Base-by-base conservation (phyloP, 1,139 yeast genomes). In the Yamadazyma friedrichii region DNA sequence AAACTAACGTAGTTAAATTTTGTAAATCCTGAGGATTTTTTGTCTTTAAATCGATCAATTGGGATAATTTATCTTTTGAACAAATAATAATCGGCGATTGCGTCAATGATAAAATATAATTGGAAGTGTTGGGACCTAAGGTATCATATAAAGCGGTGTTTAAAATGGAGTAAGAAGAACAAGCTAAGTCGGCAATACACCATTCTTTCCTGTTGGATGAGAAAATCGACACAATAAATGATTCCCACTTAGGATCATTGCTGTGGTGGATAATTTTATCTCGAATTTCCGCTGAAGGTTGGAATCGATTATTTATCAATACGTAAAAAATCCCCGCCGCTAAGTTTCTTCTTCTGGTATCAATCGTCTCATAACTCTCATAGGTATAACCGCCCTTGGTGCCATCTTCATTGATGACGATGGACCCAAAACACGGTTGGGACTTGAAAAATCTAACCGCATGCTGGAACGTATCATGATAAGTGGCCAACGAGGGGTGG, bases 311-410 rank as follows among this genome's bases (percentile, higher is more conserved):
- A 45, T 69, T 65, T 31, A 59, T 56, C 41, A 80, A 73, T n/a
- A 78, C 59, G 36, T 78, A 69, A 49, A 80, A 68, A 25, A 86
- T 53, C 10, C 94, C 95, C 2, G 87, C 65, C 4, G 89, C 94
- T 35, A 85, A 65, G 40, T 75, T 61, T 39, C 62, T 59, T 41
- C 76, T 71, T 39, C 82, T 66, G 35, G 56, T 48, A 25, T 64
- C 61, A 9, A 77, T 65, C 33, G 68, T 58, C 9, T 48, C 50
- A 54, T 72, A 83, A 8, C 76, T 58, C 47, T 74, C 67, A 62
- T 68, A 85, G 26, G 63, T 64, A 61, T 78, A 86, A 22, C 51
- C 51, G 39, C 64, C 70, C 37, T 69, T 67, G 4, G 74, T 62
- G n/a, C 68, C 74, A 42, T 71, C 71, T 6, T 44, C 45, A 35